Evolutionary conservation across 208 protist species (phyloP).

Genomic region (Angomonas ambiguus): DNA sequence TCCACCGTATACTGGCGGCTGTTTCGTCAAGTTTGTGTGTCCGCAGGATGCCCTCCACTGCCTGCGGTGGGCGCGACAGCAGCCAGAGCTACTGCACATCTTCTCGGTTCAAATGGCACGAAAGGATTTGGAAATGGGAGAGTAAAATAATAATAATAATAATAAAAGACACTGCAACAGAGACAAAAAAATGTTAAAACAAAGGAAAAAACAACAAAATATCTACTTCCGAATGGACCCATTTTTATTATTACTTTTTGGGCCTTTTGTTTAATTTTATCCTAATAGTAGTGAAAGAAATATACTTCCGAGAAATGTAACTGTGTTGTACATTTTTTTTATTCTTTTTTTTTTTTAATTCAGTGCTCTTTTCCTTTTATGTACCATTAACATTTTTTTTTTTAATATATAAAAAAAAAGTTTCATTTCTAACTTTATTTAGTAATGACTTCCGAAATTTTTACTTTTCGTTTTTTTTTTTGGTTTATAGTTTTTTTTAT

Average conservation of each 20-base stretch:
- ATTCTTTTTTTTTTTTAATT: constrained; percentile 19
- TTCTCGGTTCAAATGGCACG: constrained; percentile 5
- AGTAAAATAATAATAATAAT: not conserved
- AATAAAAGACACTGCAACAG: too few species aligned
- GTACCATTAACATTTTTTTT: constrained; percentile 11
- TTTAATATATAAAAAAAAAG: not conserved
- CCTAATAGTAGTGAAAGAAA: too few species aligned
- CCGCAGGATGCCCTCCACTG: constrained; percentile 37
- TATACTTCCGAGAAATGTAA: too few species aligned
- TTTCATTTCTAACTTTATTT: not conserved
- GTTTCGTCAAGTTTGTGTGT: constrained; percentile 59
- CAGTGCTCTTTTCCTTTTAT: too few species aligned
- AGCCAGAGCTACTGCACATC: not conserved
- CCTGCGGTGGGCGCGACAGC: constrained; percentile 28
- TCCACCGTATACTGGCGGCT: constrained; percentile 37
- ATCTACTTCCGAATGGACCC: too few species aligned
- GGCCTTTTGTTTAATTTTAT: too few species aligned
- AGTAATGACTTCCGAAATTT: constrained; percentile 6
- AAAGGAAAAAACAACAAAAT: too few species aligned
- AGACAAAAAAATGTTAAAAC: too few species aligned
- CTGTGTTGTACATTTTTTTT: too few species aligned
- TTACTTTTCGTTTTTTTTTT: constrained; percentile 14
- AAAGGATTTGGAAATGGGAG: constrained; percentile 6
- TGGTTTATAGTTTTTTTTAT: constrained; percentile 9
- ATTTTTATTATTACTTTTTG: too few species aligned